Conservation (phyloP, 805 yeast genomes). For the Kurtzmaniella cleridarum region DNA sequence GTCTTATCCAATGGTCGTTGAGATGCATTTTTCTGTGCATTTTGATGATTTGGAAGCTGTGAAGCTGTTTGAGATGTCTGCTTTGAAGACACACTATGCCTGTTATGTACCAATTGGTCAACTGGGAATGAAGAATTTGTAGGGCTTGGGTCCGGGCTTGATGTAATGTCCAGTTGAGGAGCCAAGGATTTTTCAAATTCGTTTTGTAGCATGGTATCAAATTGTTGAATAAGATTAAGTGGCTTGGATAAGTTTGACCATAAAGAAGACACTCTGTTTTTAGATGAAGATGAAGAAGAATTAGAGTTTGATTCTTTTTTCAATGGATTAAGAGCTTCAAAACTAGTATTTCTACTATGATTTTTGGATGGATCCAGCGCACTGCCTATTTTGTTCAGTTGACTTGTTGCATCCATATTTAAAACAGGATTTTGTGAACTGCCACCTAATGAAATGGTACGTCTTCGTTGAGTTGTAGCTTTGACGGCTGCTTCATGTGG, state of each 20-base stretch:
- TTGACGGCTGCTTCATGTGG: conserved; percentile 3
- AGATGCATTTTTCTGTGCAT: too few species aligned
- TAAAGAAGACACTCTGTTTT: conserved; percentile 11
- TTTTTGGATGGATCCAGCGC: conserved; percentile 1
- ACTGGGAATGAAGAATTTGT: not conserved
- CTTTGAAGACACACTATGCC: not conserved
- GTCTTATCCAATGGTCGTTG: too few species aligned
- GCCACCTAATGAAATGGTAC: conserved; percentile 2
- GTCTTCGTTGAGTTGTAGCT: conserved; percentile 1
- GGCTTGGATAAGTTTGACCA: conserved; percentile 46
- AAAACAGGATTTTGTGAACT: too few species aligned
- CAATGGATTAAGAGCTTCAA: not conserved
- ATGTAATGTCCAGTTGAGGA: conserved; percentile 7
- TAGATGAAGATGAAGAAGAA: too few species aligned
- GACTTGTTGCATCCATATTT: too few species aligned
- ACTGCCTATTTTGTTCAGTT: not conserved
- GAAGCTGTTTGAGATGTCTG: not conserved
- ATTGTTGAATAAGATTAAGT: conserved; percentile 55
- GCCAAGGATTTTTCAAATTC: conserved; percentile 52
- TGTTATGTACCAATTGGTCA: not conserved
- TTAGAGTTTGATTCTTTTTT: not conserved
- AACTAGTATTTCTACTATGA: not conserved
- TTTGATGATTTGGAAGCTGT: conserved; percentile 1
- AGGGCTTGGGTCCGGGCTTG: not conserved
- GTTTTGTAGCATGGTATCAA: conserved; percentile 60